Evolutionary conservation across 2,329 filamentous ascomycete genomes (phyloP).

Genomic region (Neonectria coccinea): DNA sequence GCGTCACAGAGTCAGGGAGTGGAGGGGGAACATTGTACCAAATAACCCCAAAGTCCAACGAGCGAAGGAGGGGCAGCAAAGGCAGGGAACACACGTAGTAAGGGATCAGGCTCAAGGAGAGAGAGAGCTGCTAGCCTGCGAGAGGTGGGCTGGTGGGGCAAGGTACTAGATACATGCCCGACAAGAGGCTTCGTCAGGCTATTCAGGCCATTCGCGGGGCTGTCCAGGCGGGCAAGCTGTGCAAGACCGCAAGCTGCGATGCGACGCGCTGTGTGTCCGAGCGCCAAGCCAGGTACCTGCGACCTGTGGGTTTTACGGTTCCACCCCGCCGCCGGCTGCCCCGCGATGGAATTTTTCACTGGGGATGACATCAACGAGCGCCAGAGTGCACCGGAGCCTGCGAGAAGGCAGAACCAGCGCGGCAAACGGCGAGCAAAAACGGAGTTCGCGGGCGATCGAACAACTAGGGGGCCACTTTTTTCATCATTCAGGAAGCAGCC

Average conservation of each 20-base stretch:
- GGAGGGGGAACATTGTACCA: slow-evolving; percentile 27
- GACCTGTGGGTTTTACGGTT: slow-evolving; percentile 36
- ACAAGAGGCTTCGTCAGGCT: slow-evolving; percentile 2
- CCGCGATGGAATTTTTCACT: slow-evolving; percentile 48
- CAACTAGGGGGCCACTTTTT: slow-evolving; percentile 1
- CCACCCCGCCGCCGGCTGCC: slow-evolving; percentile 37
- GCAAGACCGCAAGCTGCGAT: neutral
- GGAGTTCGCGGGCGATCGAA: neutral
- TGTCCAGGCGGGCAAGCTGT: neutral
- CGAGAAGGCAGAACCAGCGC: slow-evolving; percentile 13
- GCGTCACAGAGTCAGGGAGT: neutral
- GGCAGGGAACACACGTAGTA: neutral
- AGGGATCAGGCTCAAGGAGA: neutral
- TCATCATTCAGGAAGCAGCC: neutral
- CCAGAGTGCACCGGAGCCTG: slow-evolving; percentile 1
- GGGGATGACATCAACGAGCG: slow-evolving; percentile 49
- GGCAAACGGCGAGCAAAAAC: slow-evolving; percentile 3
- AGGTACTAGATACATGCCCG: slow-evolving; percentile 33
- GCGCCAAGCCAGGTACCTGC: slow-evolving; percentile 31
- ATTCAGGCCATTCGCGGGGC: neutral
- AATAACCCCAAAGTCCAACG: slow-evolving; percentile 7
- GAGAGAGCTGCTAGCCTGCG: slow-evolving; percentile 30
- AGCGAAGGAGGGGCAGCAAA: slow-evolving; percentile 37
- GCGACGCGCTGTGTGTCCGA: slow-evolving; percentile 16
- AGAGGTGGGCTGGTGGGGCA: slow-evolving; percentile 38